A percentile compares a stretch with the other conserved stretches of the same genome.
phyloP scores from a whole-genome alignment of 768 basidiomycete species.

The Imleria badia region DNA sequence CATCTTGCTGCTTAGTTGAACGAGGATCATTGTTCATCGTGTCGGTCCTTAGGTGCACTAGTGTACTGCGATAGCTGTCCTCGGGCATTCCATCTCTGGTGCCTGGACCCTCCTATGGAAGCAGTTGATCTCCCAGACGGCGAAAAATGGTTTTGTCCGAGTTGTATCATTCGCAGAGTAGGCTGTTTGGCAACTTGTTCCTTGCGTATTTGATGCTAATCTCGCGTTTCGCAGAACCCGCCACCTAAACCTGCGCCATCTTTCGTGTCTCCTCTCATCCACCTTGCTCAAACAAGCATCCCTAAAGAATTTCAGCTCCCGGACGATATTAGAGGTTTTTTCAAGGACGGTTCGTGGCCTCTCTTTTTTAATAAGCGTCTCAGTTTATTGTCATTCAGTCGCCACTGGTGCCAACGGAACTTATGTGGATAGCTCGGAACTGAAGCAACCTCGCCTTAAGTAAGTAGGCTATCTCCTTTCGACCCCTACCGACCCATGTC shows the following conservation, averaged over 20 bases:
- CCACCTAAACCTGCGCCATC: constrained; percentile 61
- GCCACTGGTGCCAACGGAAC: constrained; percentile 74
- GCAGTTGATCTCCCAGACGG: constrained; percentile 82
- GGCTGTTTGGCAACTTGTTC: constrained; percentile 17
- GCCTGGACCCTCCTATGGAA: constrained; percentile 94
- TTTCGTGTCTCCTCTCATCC: constrained; percentile 71
- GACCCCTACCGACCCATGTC: constrained; percentile 1
- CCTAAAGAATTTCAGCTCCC: constrained; percentile 87
- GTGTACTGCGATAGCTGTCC: constrained; percentile 99
- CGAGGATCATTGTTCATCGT: constrained; percentile 85
- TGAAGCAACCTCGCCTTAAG: constrained; percentile 81
- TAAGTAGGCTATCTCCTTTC: constrained; percentile 40
- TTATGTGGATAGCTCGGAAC: constrained; percentile 78
- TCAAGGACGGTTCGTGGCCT: constrained; percentile 73
- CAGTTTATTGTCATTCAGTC: constrained; percentile 48
- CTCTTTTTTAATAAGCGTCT: constrained; percentile 9
- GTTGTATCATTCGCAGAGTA: constrained; percentile 68
- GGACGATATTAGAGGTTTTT: constrained; percentile 76
- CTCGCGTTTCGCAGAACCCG: constrained; percentile 50
- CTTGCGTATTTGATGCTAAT: constrained; percentile 13
- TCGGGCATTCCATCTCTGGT: constrained; percentile 93
- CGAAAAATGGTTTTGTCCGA: constrained; percentile 76
- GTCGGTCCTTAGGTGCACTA: constrained; percentile 77
- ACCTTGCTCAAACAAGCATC: constrained; percentile 62
- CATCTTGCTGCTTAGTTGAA: constrained; percentile 43